Evolutionary conservation across 2,329 filamentous ascomycete species (phyloP), one percentile per base, ranked within the genome.

Genomic region (Podosphaera xanthii): DNA sequence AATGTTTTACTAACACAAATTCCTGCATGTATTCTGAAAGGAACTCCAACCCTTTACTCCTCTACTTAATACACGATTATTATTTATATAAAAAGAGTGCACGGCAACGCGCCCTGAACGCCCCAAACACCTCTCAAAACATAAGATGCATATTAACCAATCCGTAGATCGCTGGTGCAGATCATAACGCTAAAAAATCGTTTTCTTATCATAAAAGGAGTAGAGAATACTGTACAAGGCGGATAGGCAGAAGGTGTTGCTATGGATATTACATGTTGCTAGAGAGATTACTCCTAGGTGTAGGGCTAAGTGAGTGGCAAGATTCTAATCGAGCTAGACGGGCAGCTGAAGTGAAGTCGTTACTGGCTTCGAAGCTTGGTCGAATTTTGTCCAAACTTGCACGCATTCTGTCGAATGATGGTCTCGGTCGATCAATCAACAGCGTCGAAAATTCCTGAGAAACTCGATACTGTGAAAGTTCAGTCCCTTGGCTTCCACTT

Each of bases 401-500:
- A 31, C 58, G 79, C 66, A 94, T 81, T 59, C 90, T 81, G 67
- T 97, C 91, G 69, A 86, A 94, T n/a, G 87, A 94, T 48, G 87
- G 87, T 63, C 88, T 77, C 4, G 83, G 77, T 61, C 84, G 77
- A 62, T 89, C 84, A 49, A 68, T 57, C 9, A 65, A 60, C 66
- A 71, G 62, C 22, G 70, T 69, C 57, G 73, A 69, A 61, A 60
- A 30, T 30, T 59, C 58, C 6, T 56, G 38, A 14, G 58, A 59
- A 22, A 42, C n/a, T 49, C 58, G 52, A 44, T 55, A 38, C 65
- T 81, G 79, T 31, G 88, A 94, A 70, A 89, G 94, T 66, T 94
- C 90, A 57, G 92, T 96, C 62, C 88, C 91, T 71, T 95, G 90
- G 72, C 90, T 96, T 61, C 89, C 88, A 66, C 87, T 92, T 65